Evolutionary conservation across 2,329 filamentous ascomycete species (phyloP).

Genomic region (Colletotrichum graminicola): DNA sequence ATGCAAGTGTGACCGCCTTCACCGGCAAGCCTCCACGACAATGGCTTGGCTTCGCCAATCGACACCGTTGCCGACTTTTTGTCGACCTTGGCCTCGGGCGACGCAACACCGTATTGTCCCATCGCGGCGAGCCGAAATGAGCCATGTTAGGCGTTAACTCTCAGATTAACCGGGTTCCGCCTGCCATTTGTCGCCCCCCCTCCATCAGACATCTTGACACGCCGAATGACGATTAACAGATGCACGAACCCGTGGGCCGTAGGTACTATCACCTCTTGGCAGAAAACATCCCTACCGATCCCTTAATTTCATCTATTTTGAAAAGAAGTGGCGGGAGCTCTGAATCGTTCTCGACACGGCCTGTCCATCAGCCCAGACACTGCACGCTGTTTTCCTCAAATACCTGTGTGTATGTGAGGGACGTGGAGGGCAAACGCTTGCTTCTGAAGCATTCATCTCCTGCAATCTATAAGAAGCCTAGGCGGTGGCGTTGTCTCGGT

Average conservation of each 20-base stretch:
- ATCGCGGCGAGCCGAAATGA: constrained; percentile 35
- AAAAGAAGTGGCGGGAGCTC: background rate
- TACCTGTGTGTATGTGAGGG: background rate
- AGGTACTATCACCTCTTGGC: constrained; percentile 1
- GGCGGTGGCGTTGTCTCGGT: constrained; percentile 25
- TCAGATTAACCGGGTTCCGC: constrained; percentile 7
- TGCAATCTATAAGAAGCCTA: constrained; percentile 24
- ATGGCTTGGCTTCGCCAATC: constrained; percentile 19
- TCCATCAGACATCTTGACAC: background rate
- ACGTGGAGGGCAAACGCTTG: background rate
- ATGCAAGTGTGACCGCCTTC: constrained; percentile 17
- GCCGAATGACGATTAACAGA: background rate
- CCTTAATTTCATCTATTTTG: background rate
- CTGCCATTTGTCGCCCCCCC: background rate
- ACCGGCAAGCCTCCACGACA: background rate
- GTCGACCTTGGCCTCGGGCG: constrained; percentile 27
- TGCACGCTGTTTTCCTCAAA: constrained; percentile 1
- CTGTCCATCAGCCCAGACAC: background rate
- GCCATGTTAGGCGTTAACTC: background rate
- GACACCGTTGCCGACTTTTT: background rate
- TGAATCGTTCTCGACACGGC: background rate
- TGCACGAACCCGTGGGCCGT: constrained; percentile 1
- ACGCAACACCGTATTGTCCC: constrained; percentile 32
- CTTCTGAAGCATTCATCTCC: constrained; percentile 7
- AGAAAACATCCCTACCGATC: background rate